Evolutionary conservation across 2,329 filamentous ascomycete species (phyloP).

Genomic region (Diaporthe sp.): DNA sequence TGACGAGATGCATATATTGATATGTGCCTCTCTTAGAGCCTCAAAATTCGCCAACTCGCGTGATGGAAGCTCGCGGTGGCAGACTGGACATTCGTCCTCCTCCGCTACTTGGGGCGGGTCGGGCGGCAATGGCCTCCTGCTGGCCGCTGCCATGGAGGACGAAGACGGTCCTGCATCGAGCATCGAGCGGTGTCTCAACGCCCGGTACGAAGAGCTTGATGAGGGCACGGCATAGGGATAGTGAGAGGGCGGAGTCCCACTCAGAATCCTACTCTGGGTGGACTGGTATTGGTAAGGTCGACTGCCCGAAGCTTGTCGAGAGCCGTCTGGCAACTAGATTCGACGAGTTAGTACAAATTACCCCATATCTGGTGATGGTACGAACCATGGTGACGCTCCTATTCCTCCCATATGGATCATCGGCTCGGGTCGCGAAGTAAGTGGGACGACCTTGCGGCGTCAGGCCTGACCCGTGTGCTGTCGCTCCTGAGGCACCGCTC

Average conservation of each 20-base stretch:
- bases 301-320: constrained; percentile 31
- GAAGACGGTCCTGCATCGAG: constrained; percentile 52
- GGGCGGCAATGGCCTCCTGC: constrained; percentile 55
- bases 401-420: constrained; percentile 55
- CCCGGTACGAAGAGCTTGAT: constrained; percentile 41
- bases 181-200: constrained; percentile 48
- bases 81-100: constrained; percentile 85
- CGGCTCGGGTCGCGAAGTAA: constrained; percentile 52
- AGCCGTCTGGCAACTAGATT: constrained; percentile 26
- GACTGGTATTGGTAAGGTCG: constrained; percentile 47
- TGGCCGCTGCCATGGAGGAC: constrained; percentile 50
- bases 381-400: constrained; percentile 67
- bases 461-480: constrained; percentile 38
- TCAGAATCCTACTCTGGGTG: constrained; percentile 57
- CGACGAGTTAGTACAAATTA: background rate
- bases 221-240: constrained; percentile 48
- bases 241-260: constrained; percentile 55
- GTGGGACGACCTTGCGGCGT: constrained; percentile 52
- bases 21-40: constrained; percentile 69
- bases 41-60: constrained; percentile 67
- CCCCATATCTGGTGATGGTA: constrained; percentile 37
- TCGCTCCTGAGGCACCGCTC: constrained; percentile 49
- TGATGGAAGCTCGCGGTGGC: constrained; percentile 78
- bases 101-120: constrained; percentile 71
- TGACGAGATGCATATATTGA: constrained; percentile 68